These are phyloP conservation scores for Taxillus chinensis DNA, from an alignment of 164 flowering plant species.

Conservation along the genomic window DNA sequence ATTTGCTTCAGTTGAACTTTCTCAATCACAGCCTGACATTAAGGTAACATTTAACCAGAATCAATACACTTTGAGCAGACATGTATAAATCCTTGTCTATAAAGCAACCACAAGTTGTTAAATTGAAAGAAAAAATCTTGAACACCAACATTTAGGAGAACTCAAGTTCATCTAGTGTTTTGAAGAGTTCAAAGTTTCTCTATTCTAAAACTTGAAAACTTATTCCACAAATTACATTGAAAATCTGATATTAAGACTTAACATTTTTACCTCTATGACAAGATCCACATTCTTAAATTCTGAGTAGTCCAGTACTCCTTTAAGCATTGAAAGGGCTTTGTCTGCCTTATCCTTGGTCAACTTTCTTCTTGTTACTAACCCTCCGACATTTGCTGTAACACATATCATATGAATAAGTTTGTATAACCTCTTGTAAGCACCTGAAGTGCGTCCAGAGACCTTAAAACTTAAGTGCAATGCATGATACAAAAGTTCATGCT, in stretches of 20 bases:
- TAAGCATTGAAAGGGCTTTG: conserved; percentile 56
- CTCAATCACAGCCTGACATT: conserved; percentile 85
- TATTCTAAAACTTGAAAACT: not conserved
- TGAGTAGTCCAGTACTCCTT: conserved; percentile 83
- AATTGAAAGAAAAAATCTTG: not conserved
- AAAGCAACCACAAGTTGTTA: not conserved
- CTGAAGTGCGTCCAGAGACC: too few species aligned
- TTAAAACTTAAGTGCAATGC: too few species aligned
- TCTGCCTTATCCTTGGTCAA: conserved; percentile 57
- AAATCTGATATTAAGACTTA: not conserved
- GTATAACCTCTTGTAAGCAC: too few species aligned
- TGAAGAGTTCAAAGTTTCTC: not conserved
- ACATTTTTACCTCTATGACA: conserved; percentile 78
- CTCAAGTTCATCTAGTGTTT: not conserved
- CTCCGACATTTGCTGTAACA: conserved; percentile 61
- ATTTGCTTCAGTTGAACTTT: conserved; percentile 67
- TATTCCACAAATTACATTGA: not conserved
- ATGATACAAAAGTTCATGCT: too few species aligned
- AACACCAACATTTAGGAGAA: not conserved
- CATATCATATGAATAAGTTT: too few species aligned
- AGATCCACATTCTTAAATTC: conserved; percentile 84
- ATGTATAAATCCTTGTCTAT: not conserved
- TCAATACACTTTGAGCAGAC: not conserved
- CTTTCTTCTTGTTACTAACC: conserved; percentile 54
- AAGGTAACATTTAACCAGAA: not conserved